Evolutionary conservation across 1,139 yeast species (phyloP), one percentile per base, ranked within the genome.

Genomic region (Debaryomyces sp.): DNA sequence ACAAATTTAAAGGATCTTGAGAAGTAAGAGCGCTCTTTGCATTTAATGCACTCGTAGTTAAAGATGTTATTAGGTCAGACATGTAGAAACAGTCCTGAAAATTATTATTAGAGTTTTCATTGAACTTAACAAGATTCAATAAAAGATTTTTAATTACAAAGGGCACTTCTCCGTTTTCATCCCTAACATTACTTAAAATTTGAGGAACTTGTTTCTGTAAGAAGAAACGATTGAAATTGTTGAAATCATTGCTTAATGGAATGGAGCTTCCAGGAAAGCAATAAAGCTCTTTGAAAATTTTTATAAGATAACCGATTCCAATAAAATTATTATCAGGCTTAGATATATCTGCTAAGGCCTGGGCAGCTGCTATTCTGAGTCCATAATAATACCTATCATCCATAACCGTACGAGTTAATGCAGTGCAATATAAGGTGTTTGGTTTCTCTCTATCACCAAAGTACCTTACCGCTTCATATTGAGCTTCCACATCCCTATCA

Each of bases 401-500:
- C 83, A 92, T 78, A 9, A 90, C 67, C 0, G 98, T 92, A 50
- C 97, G 75, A 3, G 90, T 73, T 38, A 95, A 70, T 22, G 89
- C 80, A 0, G 96, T 85, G 8, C 96, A 90, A 62, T 91, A 89
- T 4, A 87, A 72, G 0, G 82, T 73, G 17, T 62, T 65, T 0
- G 92, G 89, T 50, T 81, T 80, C 39, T 76, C 79, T 5, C 79
- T 72, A 27, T 75, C 79, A 7, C 85, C 85, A 66, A 90, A 92
- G 65, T 81, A 89, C 44, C 78, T 72, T 13, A 92, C 80, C 2
- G 97, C 92, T 50, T 91, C 97, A 46, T 82, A 72, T 62, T 95
- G 99, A 0, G 99, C 99, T 55, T 91, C 97, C 13, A 95, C 96
- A 63, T 95, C 99, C 54, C 97, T 74, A 68, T 95, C 99, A 64